These are phyloP conservation scores for Cetraspora pellucida DNA, from an alignment of 192 early-diverging fungal genomes.

Conservation along the genomic window DNA sequence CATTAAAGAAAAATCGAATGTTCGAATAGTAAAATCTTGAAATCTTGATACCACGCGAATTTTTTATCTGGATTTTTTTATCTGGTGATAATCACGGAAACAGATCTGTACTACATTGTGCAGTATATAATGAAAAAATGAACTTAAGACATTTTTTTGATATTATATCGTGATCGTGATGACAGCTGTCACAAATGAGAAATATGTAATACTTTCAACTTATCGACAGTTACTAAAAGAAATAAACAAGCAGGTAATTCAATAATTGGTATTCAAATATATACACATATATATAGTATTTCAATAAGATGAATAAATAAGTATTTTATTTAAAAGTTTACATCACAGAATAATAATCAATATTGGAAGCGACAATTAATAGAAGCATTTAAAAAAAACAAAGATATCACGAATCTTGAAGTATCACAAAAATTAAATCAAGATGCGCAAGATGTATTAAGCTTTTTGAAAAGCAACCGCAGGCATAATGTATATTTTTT, in stretches of 20 bases:
- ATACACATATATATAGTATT: too few species aligned
- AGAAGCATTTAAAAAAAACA: constrained; percentile 8
- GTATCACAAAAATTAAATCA: not conserved
- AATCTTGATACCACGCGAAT: too few species aligned
- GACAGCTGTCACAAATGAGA: too few species aligned
- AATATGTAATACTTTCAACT: not conserved
- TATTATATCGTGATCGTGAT: too few species aligned
- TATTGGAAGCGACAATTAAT: constrained; percentile 5
- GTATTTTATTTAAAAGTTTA: not conserved
- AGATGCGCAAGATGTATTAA: constrained; percentile 10
- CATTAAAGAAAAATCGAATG: too few species aligned
- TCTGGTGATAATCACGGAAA: too few species aligned
- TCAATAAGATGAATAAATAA: too few species aligned
- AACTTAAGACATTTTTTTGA: too few species aligned
- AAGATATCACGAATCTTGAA: not conserved
- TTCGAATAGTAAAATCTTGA: too few species aligned
- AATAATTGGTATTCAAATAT: not conserved
- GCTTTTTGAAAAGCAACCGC: constrained; percentile 16
- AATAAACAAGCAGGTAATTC: constrained; percentile 6
- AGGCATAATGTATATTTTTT: not conserved
- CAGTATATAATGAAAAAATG: too few species aligned
- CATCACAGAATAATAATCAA: constrained; percentile 12
- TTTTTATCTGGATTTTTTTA: too few species aligned
- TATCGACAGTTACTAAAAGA: constrained; percentile 26
- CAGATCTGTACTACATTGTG: too few species aligned